These are phyloP conservation scores for Aspergillus fumigatus DNA, from an alignment of 2,329 filamentous ascomycete species.

Conservation along the genomic window DNA sequence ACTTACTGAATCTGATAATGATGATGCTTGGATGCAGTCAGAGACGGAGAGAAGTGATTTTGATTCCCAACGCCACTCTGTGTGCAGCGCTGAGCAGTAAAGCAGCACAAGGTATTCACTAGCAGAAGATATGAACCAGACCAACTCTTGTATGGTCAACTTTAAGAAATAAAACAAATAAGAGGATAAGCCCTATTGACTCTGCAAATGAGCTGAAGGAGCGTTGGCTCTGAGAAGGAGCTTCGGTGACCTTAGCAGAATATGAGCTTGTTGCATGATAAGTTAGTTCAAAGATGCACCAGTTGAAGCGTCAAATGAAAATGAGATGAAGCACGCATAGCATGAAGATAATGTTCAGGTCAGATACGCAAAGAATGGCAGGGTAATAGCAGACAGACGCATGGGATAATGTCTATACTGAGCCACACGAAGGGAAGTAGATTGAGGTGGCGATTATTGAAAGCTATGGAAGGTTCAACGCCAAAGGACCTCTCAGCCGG, in stretches of 20 bases:
- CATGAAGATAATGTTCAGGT: neutral
- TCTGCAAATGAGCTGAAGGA: neutral
- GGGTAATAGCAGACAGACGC: neutral
- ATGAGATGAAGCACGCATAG: neutral
- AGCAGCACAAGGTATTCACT: conserved; percentile 1
- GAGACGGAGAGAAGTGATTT: neutral
- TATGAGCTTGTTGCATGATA: conserved; percentile 6
- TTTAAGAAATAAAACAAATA: neutral
- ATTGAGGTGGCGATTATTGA: neutral
- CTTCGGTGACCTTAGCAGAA: conserved; percentile 1
- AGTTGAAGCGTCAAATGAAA: neutral
- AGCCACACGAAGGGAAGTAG: neutral
- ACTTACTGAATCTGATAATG: neutral
- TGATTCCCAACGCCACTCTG: neutral
- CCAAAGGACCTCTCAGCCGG: neutral
- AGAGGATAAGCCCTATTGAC: conserved; percentile 2
- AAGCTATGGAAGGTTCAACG: neutral
- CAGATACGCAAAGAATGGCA: neutral
- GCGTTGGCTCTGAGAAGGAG: neutral
- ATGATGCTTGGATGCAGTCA: neutral
- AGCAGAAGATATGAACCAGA: neutral
- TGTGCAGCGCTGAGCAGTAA: conserved; percentile 1
- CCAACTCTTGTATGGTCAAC: neutral
- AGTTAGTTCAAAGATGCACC: conserved; percentile 6
- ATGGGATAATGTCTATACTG: neutral